Conservation (phyloP, 306 rosid genomes). For the Quercus suber region DNA sequence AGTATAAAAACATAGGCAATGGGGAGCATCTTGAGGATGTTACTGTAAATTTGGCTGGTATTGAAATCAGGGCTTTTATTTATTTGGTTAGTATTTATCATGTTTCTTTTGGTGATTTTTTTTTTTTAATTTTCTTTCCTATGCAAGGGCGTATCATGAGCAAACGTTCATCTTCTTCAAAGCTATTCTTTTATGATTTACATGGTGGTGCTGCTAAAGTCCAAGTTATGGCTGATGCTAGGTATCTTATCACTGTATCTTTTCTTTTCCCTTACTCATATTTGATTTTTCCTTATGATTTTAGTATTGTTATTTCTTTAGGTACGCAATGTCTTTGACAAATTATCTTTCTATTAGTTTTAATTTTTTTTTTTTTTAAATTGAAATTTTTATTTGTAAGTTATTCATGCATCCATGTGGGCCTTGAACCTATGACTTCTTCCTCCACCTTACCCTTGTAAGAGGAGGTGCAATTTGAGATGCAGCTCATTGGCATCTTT, state of each 20-base stretch:
- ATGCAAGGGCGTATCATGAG: slow-evolving; percentile 53
- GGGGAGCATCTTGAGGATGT: slow-evolving; percentile 81
- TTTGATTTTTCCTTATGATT: background rate
- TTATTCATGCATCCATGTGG: no score
- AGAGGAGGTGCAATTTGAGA: no score
- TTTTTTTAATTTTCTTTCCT: background rate
- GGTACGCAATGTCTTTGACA: background rate
- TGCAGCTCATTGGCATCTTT: no score
- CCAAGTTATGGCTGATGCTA: slow-evolving; percentile 87
- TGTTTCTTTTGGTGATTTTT: background rate
- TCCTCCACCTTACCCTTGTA: no score
- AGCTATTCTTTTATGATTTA: slow-evolving; percentile 74
- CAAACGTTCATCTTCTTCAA: slow-evolving; percentile 71
- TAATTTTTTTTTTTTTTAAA: no score
- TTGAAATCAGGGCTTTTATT: background rate
- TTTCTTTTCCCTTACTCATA: background rate
- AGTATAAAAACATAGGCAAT: slow-evolving; percentile 42
- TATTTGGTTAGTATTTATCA: background rate
- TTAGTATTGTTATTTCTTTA: background rate
- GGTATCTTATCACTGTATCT: slow-evolving; percentile 35
- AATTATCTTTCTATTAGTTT: background rate
- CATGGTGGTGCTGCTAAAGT: slow-evolving; percentile 66
- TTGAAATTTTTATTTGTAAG: no score
- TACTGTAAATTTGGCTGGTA: slow-evolving; percentile 72
- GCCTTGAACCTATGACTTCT: no score